A percentile compares a stretch with the other conserved stretches of the same genome.
These are phyloP conservation scores for Tothia fuscella DNA, from an alignment of 2,329 filamentous ascomycete species.

Conservation along the genomic window DNA sequence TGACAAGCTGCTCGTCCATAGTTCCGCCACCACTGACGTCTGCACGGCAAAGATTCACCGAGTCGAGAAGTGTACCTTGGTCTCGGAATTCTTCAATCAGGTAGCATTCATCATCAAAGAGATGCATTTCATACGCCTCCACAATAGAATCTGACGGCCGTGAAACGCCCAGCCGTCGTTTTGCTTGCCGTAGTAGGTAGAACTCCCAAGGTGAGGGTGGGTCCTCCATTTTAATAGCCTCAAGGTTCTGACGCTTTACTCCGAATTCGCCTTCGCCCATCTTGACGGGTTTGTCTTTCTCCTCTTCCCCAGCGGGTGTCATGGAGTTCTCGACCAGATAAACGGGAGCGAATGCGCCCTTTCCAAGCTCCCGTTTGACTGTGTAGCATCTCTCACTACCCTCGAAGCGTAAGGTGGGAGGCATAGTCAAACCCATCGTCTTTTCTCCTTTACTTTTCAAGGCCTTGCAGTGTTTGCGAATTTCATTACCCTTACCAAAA, in stretches of 20 bases:
- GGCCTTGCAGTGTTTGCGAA: slow-evolving; percentile 69
- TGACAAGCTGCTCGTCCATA: slow-evolving; percentile 82
- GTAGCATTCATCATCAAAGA: slow-evolving; percentile 83
- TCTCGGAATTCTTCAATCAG: slow-evolving; percentile 77
- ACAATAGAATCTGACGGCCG: slow-evolving; percentile 69
- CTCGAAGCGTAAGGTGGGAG: slow-evolving; percentile 56
- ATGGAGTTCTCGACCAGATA: slow-evolving; percentile 69
- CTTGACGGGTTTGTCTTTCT: slow-evolving; percentile 33
- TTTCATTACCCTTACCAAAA: slow-evolving; percentile 58
- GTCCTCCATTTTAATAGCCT: slow-evolving; percentile 90
- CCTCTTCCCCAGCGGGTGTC: slow-evolving; percentile 31
- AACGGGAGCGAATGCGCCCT: slow-evolving; percentile 89
- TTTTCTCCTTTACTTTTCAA: slow-evolving; percentile 50
- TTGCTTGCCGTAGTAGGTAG: slow-evolving; percentile 79
- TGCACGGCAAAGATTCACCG: slow-evolving; percentile 73
- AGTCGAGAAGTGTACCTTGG: slow-evolving; percentile 86
- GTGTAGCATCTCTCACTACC: slow-evolving; percentile 57
- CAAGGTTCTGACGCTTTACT: slow-evolving; percentile 48
- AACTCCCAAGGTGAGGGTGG: slow-evolving; percentile 91
- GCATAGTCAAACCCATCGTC: slow-evolving; percentile 45
- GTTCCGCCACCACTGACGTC: slow-evolving; percentile 48
- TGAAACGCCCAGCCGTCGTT: slow-evolving; percentile 58
- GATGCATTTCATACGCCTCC: slow-evolving; percentile 76
- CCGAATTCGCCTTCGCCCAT: slow-evolving; percentile 54
- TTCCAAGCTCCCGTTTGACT: slow-evolving; percentile 74